Evolutionary conservation across 139 green algal species (phyloP).

Genomic region (Tetradesmus obliquus): DNA sequence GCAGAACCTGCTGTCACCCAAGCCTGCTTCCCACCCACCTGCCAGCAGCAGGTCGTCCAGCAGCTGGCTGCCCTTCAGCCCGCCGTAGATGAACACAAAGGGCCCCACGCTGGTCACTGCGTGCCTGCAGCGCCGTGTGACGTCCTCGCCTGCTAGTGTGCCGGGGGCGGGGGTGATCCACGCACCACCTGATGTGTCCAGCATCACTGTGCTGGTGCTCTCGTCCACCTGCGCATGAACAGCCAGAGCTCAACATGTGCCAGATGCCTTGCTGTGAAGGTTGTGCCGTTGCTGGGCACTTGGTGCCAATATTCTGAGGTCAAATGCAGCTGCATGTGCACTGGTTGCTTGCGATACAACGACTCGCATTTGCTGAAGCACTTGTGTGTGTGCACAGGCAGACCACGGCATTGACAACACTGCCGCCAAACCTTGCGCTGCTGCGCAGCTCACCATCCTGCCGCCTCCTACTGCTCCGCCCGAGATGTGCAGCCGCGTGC

Average conservation of each 20-base stretch:
- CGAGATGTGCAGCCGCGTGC: conserved; percentile 93
- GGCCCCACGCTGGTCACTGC: conserved; percentile 88
- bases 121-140: conserved; percentile 80
- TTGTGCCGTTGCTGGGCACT: not conserved
- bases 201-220: conserved; percentile 78
- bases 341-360: not conserved
- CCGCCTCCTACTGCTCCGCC: conserved; percentile 96
- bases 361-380: not conserved
- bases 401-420: not conserved
- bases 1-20: not conserved
- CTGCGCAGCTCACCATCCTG: conserved; percentile 78
- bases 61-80: conserved; percentile 84
- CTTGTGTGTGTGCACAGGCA: not conserved
- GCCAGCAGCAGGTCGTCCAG: conserved; percentile 78
- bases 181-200: conserved; percentile 89
- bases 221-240: conserved; percentile 77
- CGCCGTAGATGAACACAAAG: conserved; percentile 97
- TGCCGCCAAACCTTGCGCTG: not conserved
- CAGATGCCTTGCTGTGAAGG: not conserved
- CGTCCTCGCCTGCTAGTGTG: conserved; percentile 58
- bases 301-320: not conserved
- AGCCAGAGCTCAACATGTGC: not conserved
- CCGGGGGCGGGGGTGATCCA: conserved; percentile 63
- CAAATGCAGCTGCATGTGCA: not conserved
- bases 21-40: not conserved